Conservation (phyloP, 2,329 filamentous ascomycete genomes). For the Colletotrichum spinosum region DNA sequence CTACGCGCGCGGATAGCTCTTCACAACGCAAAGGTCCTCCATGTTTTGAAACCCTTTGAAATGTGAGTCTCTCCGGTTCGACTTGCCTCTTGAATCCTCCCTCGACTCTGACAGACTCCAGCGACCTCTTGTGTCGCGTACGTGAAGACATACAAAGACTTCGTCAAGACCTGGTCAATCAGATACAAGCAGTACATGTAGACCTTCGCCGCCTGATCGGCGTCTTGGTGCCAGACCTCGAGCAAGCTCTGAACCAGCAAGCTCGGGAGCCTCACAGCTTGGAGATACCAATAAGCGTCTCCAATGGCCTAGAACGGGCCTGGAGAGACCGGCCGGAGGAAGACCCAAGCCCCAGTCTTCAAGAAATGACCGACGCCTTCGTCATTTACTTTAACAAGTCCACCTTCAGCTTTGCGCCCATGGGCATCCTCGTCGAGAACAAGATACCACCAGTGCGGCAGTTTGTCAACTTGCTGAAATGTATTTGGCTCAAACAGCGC, state of each 20-base stretch:
- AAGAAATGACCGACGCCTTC: constrained; percentile 48
- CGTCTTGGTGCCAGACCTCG: constrained; percentile 39
- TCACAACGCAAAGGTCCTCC: constrained; percentile 49
- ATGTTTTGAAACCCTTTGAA: constrained; percentile 50
- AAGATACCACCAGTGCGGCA: constrained; percentile 40
- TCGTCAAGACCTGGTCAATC: constrained; percentile 37
- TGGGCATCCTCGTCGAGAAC: constrained; percentile 44
- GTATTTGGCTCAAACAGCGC: constrained; percentile 45
- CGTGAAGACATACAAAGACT: constrained; percentile 40
- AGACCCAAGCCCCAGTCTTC: constrained; percentile 21
- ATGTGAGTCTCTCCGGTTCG: constrained; percentile 42
- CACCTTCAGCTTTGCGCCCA: constrained; percentile 39
- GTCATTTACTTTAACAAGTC: constrained; percentile 44
- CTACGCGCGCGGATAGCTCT: constrained; percentile 47
- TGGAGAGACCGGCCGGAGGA: constrained; percentile 14
- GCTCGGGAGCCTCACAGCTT: constrained; percentile 25
- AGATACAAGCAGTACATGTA: constrained; percentile 33
- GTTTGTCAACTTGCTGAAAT: constrained; percentile 49
- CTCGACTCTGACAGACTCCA: constrained; percentile 29
- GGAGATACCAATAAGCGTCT: constrained; percentile 41
- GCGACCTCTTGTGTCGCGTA: constrained; percentile 47
- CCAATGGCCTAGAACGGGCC: constrained; percentile 29
- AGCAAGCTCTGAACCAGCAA: constrained; percentile 36
- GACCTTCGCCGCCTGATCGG: constrained; percentile 40
- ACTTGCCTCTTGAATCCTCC: too few relatives aligned